Percentiles rank a stretch among this genome's conserved stretches.
phyloP scores from a whole-genome alignment of 106 monocot genomes.

The Dendrobium huoshanense region DNA sequence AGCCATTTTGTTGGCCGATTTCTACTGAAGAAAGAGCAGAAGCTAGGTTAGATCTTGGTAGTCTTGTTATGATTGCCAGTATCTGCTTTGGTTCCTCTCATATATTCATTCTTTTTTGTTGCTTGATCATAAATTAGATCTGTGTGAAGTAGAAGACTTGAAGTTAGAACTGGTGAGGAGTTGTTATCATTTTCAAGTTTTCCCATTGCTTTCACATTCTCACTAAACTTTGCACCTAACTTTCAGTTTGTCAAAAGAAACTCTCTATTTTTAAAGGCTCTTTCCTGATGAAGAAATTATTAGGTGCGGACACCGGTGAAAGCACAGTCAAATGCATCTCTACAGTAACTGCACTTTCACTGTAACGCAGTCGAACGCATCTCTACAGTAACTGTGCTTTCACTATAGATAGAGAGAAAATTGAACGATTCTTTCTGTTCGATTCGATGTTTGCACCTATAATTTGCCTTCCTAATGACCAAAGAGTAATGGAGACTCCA shows the following conservation, averaged over 20 bases:
- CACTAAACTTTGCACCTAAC: background rate
- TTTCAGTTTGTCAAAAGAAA: background rate
- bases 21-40: background rate
- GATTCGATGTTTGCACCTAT: background rate
- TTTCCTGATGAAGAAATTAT: background rate
- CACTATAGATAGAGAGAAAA: too few species aligned
- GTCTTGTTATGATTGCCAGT: background rate
- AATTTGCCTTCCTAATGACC: background rate
- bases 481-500: constrained; percentile 1
- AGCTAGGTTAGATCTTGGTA: background rate
- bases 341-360: too few species aligned
- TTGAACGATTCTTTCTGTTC: too few species aligned
- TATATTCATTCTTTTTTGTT: background rate
- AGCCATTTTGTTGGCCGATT: background rate
- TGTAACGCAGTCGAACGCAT: too few species aligned
- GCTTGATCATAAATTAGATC: background rate
- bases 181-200: background rate
- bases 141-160: background rate
- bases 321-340: too few species aligned
- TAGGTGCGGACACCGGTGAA: too few species aligned
- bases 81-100: background rate
- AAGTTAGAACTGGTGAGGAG: background rate
- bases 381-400: too few species aligned
- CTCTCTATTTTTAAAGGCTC: background rate
- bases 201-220: background rate